Base-by-base conservation (phyloP, 306 rosid genomes). In the Begonia peltatifolia region DNA sequence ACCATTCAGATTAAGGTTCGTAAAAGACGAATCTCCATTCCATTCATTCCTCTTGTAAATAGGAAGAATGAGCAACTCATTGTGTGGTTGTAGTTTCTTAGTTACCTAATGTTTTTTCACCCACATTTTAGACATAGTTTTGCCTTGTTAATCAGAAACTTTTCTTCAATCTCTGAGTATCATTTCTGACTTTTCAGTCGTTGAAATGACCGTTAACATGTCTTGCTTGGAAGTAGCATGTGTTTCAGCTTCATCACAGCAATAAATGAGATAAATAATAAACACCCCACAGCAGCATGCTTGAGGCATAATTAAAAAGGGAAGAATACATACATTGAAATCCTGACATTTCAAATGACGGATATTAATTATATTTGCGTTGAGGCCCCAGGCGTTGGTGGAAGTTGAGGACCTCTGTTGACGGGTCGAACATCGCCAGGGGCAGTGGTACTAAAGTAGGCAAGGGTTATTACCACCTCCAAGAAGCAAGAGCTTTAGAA, bases 381-480 rank as follows among this genome's bases (percentile, higher is more conserved):
- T 95, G 95, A 0, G 99, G 95, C 14, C 97, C 97, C 97, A 1
- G 52, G 78, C 77, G 74, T 59, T 10, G 99, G 94, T 53, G 99
- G 99, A 38, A 80, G 99, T 17, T 17, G 18, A 17, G 18, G 18
- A 17, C 18, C 99, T 74, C 79, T 90, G 84, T 80, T 77, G 75
- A 85, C 83, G 14, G 97, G 95, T 35, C 85, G 76, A 64, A 85
- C 20, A 55, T 90, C 97, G 55, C 61, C 87, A 1, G 18, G 94
- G 50, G 95, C 85, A 5, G 95, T 85, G 68, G 95, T 71, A 54
- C 95, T 83, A 62, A 56, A 55, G 81, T 82, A 90, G 52, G 82
- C 92, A 14, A 90, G 71, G 54, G 97, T 61, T 53, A 20, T 87
- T 77, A 54, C 86, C 97, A 44, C 97, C 95, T 56, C 97, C 97